Percentiles rank a stretch among this genome's conserved stretches.
phyloP scores from a whole-genome alignment of 495 filamentous ascomycete genomes.

The Hypoxylon rickii region DNA sequence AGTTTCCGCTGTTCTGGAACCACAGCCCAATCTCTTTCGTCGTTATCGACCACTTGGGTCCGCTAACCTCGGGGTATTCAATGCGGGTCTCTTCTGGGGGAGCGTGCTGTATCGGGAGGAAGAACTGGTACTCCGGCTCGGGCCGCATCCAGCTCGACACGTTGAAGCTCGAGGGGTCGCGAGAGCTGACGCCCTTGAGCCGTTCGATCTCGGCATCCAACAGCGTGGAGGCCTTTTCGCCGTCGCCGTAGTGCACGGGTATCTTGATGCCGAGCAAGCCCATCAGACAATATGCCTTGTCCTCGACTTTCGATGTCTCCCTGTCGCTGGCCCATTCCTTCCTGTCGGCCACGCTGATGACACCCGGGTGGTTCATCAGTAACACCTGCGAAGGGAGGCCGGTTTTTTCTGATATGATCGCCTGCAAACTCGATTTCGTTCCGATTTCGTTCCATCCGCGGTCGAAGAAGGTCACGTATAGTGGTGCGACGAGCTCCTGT shows the following conservation, averaged over 20 bases:
- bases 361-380: constrained; percentile 12
- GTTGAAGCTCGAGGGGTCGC: too few species aligned
- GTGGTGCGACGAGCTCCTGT: constrained; percentile 44
- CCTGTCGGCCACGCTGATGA: constrained; percentile 32
- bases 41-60: too few species aligned
- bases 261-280: constrained; percentile 41
- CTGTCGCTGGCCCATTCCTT: constrained; percentile 37
- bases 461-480: constrained; percentile 39
- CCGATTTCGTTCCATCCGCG: constrained; percentile 39
- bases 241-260: constrained; percentile 40
- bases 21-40: too few species aligned
- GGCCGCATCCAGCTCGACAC: too few species aligned
- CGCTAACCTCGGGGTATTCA: too few species aligned
- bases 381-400: constrained; percentile 36
- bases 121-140: too few species aligned
- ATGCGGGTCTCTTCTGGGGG: too few species aligned
- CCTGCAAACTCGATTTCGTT: constrained; percentile 28
- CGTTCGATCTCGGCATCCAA: constrained; percentile 40
- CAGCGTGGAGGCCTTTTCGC: constrained; percentile 34
- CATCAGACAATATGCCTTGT: constrained; percentile 39
- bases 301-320: constrained; percentile 30
- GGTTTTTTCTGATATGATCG: constrained; percentile 35
- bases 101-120: too few species aligned
- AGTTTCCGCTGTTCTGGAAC: too few species aligned
- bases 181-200: too few species aligned